These are phyloP conservation scores for Calonectria honghensis DNA, from an alignment of 2,329 filamentous ascomycete species.

Conservation along the genomic window DNA sequence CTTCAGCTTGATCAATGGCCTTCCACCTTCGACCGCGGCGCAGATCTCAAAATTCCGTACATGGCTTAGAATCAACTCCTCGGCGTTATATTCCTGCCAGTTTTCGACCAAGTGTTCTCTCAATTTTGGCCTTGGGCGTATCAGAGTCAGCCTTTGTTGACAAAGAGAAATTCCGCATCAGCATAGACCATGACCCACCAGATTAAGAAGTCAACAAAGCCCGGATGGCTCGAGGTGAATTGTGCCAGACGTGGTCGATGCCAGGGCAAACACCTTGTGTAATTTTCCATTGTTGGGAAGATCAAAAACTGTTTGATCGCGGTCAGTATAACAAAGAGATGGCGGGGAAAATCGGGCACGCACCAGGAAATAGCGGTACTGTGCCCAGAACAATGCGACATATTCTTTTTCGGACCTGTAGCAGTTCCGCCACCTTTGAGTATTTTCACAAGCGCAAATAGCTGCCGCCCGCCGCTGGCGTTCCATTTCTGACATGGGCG, in stretches of 20 bases:
- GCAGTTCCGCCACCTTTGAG: neutral
- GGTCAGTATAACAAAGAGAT: neutral
- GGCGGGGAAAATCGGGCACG: too few relatives aligned
- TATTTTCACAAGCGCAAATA: constrained; percentile 13
- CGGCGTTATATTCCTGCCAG: neutral
- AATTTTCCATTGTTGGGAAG: constrained; percentile 8
- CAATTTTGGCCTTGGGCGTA: neutral
- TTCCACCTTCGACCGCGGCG: neutral
- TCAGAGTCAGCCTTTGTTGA: neutral
- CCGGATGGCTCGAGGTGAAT: neutral
- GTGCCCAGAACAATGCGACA: constrained; percentile 5
- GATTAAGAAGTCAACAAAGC: neutral
- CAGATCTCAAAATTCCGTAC: neutral
- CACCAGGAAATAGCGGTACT: constrained; percentile 16
- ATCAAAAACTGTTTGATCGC: neutral
- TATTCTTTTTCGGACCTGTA: neutral
- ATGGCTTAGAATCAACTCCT: neutral
- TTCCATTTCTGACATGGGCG: constrained; percentile 3
- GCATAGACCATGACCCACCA: neutral
- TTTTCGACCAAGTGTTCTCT: neutral
- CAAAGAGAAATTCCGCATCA: neutral
- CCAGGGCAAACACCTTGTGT: neutral
- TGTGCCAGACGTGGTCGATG: neutral
- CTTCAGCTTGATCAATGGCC: neutral
- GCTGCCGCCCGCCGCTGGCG: neutral